These are phyloP conservation scores for Stereum hirsutum DNA, from an alignment of 1,284 basidiomycete species.

Conservation along the genomic window DNA sequence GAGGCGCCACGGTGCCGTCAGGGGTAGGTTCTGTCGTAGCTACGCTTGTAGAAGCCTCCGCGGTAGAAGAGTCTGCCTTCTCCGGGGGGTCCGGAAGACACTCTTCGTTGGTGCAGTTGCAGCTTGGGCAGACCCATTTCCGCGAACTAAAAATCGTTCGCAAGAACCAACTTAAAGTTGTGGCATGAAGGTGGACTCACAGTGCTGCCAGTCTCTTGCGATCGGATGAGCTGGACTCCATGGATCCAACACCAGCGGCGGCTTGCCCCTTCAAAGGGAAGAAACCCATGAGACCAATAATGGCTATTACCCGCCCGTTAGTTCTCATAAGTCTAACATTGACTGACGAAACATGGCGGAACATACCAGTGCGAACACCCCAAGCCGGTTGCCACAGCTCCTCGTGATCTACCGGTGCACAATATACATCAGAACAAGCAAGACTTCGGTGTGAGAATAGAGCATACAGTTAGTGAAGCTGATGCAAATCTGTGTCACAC, in stretches of 20 bases:
- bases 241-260: slow-evolving; percentile 83
- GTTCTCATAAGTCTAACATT: neutral
- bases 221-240: slow-evolving; percentile 75
- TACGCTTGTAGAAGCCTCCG: too few species aligned
- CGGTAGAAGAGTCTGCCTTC: too few species aligned
- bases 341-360: neutral
- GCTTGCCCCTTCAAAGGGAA: slow-evolving; percentile 86
- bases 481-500: slow-evolving; percentile 71
- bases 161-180: neutral
- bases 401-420: slow-evolving; percentile 55
- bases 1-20: too few species aligned
- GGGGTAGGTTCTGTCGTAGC: too few species aligned
- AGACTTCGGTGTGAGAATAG: neutral
- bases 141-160: slow-evolving; percentile 49
- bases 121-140: slow-evolving; percentile 76
- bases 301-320: too few species aligned
- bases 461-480: slow-evolving; percentile 81
- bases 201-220: slow-evolving; percentile 72
- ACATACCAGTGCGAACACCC: slow-evolving; percentile 86
- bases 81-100: slow-evolving; percentile 62
- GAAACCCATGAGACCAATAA: slow-evolving; percentile 86
- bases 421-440: neutral
- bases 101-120: slow-evolving; percentile 58
- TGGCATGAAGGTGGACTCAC: slow-evolving; percentile 35
- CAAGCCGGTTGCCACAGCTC: slow-evolving; percentile 96